Conservation (phyloP, 1,284 basidiomycete genomes). For the Trametes sp. region DNA sequence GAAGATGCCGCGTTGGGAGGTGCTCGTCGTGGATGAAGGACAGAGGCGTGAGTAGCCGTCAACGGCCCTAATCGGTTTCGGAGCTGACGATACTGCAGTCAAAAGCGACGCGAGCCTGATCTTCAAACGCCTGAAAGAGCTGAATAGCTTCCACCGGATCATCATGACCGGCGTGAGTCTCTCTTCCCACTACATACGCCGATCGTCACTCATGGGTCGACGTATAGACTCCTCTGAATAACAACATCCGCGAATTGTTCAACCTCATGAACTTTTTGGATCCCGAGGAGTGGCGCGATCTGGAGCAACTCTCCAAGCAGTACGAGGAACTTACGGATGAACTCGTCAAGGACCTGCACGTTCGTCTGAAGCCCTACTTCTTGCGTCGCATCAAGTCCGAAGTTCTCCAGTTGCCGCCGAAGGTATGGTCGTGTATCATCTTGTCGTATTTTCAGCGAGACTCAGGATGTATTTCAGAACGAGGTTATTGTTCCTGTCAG, state of each 20-base stretch:
- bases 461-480: conserved; percentile 54
- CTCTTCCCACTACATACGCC: not conserved
- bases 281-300: conserved; percentile 74
- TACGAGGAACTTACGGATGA: conserved; percentile 82
- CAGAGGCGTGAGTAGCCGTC: conserved; percentile 73
- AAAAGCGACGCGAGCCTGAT: conserved; percentile 84
- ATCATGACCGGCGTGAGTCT: conserved; percentile 86
- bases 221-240: conserved; percentile 90
- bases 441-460: not conserved
- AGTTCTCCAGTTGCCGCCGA: conserved; percentile 90
- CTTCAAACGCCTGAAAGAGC: conserved; percentile 83
- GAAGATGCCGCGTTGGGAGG: conserved; percentile 88
- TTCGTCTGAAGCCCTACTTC: conserved; percentile 87
- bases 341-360: conserved; percentile 81
- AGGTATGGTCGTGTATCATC: conserved; percentile 57
- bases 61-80: not conserved
- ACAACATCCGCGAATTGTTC: conserved; percentile 94
- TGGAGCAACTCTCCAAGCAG: conserved; percentile 74
- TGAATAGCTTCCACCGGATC: conserved; percentile 83
- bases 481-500: conserved; percentile 93
- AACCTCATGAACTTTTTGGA: conserved; percentile 96
- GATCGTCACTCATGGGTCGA: not conserved
- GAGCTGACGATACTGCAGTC: conserved; percentile 53
- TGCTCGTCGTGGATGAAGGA: conserved; percentile 92
- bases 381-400: conserved; percentile 92